Percentiles rank a stretch among this genome's conserved stretches.
These are phyloP conservation scores for Eucalyptus cloeziana DNA, from an alignment of 345 rosid genomes.

Conservation along the genomic window DNA sequence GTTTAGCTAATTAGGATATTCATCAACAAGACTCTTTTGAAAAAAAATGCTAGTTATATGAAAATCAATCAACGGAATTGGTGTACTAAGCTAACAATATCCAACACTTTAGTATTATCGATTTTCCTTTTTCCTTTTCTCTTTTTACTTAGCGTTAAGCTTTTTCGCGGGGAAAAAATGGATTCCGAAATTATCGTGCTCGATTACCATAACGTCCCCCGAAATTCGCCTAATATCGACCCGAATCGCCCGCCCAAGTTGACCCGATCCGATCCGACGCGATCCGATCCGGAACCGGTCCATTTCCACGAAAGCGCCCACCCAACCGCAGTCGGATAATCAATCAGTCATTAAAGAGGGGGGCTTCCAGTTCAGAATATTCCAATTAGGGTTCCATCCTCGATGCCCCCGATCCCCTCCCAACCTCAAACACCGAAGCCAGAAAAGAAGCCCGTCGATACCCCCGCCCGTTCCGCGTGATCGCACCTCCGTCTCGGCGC, in stretches of 20 bases:
- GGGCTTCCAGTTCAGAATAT: not conserved
- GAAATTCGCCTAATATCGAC: not conserved
- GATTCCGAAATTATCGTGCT: not conserved
- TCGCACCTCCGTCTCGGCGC: not conserved
- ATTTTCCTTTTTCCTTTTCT: rapidly evolving
- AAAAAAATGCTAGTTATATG: not conserved
- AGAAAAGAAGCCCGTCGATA: not conserved
- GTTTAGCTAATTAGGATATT: not conserved
- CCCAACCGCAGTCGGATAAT: not conserved
- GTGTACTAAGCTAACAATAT: too few relatives aligned
- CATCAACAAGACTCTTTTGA: not conserved
- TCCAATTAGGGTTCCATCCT: not conserved
- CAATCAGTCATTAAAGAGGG: not conserved
- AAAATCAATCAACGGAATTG: not conserved
- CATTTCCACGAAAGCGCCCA: not conserved
- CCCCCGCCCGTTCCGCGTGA: not conserved
- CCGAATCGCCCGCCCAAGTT: not conserved
- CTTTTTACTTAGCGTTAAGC: not conserved
- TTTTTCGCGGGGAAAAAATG: rapidly evolving
- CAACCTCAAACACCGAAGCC: not conserved
- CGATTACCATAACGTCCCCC: not conserved
- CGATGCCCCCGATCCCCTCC: not conserved
- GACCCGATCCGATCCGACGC: not conserved
- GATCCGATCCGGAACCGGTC: not conserved
- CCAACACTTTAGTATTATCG: not conserved